These are phyloP conservation scores for Magnaporthiopsis incrustans DNA, from an alignment of 2,329 filamentous ascomycete species.

Conservation along the genomic window DNA sequence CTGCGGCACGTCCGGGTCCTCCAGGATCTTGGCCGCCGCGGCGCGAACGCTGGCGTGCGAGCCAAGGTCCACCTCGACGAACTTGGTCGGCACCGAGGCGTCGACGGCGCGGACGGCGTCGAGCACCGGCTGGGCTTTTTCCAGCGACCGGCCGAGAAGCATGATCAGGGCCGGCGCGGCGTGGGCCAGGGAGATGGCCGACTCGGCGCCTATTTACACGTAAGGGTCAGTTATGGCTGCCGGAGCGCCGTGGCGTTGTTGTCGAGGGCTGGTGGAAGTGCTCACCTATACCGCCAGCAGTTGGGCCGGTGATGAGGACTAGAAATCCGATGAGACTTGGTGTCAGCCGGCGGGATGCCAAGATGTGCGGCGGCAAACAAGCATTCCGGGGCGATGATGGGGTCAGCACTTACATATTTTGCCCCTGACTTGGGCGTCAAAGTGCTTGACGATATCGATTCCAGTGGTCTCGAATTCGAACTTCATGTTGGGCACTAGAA, in stretches of 20 bases:
- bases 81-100: conserved; percentile 20
- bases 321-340: neutral
- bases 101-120: conserved; percentile 23
- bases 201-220: conserved; percentile 4
- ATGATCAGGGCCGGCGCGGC: conserved; percentile 12
- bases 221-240: neutral
- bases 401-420: neutral
- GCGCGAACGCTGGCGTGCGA: conserved; percentile 26
- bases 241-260: neutral
- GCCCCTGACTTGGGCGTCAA: neutral
- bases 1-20: conserved; percentile 21
- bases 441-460: conserved; percentile 2
- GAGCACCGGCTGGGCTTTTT: conserved; percentile 7
- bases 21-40: conserved; percentile 24
- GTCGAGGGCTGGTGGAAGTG: too few relatives aligned
- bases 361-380: neutral
- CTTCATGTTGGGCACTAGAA: neutral
- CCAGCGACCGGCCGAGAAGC: conserved; percentile 8
- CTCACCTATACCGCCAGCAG: conserved; percentile 10
- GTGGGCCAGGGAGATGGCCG: conserved; percentile 10
- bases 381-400: too few relatives aligned
- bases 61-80: conserved; percentile 28
- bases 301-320: conserved; percentile 14
- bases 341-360: neutral
- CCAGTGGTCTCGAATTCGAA: neutral